Base-by-base conservation (phyloP, 495 filamentous ascomycete genomes). In the Annulohypoxylon bovei region DNA sequence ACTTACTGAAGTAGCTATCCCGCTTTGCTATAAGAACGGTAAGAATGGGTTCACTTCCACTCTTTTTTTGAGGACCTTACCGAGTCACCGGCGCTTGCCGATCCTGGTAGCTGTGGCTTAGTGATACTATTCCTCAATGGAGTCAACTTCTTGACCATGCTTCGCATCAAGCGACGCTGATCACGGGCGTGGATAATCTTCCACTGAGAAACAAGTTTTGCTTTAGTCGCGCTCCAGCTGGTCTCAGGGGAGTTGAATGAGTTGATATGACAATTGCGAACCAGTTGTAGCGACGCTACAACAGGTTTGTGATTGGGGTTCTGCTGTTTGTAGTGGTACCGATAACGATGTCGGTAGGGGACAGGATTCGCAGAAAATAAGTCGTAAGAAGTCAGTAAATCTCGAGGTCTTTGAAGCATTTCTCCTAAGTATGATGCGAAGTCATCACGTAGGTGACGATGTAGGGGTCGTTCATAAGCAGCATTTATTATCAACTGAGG, bases 391-490 rank as follows among this genome's bases (percentile, higher is more conserved):
- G 44, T 60, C 20, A 62, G 23, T 66, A 72, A 25, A 72, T 75
- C 44, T 35, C 60, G 69, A 44, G 72, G 66, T 75, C 68, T 72
- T 72, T 68, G 69, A 73, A 76, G 68, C 75, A 76, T 76, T 39
- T 75, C 75, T 76, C 69, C 64, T 68, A 68, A 58, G 56, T 62
- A 66, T 46, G 64, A 60, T 75, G 53, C 18, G 46, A 65, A 72
- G 67, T 71, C 74, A 76, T 76, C 74, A 75, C 70, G 66, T 14
- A 60, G 68, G 65, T 69, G 64, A 62, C 57, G 69, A 47, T 52
- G 54, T 18, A 50, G 25, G 6, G 18, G 59, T 60, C 59, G 59
- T 37, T 60, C 63, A 39, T 72, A 72, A 60, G 59, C 56, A 60
- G 61, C 68, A 70, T 72, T 72, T 65, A 71, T 76, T 73, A 49